A percentile compares a stretch with the other conserved stretches of the same genome.
Conservation (phyloP, 495 filamentous ascomycete species). For the Massariosphaeria phaeospora region DNA sequence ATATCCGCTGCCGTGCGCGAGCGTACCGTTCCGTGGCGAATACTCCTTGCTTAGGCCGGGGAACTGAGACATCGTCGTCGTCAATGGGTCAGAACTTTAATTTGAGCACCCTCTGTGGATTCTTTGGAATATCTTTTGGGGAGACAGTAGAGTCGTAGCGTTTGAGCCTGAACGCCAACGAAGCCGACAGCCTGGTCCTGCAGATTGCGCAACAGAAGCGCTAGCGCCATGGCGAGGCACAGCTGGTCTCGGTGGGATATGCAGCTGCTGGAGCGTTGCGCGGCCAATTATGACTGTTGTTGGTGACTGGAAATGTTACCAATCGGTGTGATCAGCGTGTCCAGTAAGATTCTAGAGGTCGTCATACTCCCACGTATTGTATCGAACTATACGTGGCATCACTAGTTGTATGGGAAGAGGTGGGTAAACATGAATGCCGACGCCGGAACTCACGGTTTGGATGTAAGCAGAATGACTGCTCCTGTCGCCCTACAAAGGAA, state of each 20-base stretch:
- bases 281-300: background rate
- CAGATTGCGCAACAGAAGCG: background rate
- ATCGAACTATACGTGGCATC: conserved; percentile 5
- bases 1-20: conserved; percentile 11
- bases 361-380: background rate
- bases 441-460: no score
- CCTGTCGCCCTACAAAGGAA: background rate
- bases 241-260: background rate
- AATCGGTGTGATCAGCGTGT: background rate
- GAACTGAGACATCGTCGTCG: conserved; percentile 1
- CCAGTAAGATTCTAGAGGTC: conserved; percentile 6
- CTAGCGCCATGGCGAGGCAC: conserved; percentile 7
- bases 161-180: background rate
- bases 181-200: conserved; percentile 3
- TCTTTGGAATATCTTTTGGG: background rate
- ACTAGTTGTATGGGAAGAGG: background rate
- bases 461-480: conserved; percentile 2
- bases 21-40: conserved; percentile 20
- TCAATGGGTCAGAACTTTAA: conserved; percentile 22
- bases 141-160: background rate
- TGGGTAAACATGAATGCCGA: background rate
- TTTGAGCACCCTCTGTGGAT: background rate
- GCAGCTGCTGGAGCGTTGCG: background rate
- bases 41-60: conserved; percentile 11
- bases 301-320: background rate